Conservation (phyloP, 805 yeast genomes). For the Candida andamanensis region DNA sequence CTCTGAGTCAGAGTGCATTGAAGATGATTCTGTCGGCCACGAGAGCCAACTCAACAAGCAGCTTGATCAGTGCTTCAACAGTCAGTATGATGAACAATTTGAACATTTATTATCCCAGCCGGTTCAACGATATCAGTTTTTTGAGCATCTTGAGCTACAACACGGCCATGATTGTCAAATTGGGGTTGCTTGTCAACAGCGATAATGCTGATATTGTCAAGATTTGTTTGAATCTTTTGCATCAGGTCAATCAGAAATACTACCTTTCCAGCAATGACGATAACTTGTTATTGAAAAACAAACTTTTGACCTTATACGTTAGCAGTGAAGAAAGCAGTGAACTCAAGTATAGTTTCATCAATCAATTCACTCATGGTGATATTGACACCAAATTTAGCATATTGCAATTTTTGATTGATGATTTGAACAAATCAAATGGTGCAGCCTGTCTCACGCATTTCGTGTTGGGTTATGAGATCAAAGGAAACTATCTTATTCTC, state of each 20-base stretch:
- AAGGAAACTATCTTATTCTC: slow-evolving; percentile 43
- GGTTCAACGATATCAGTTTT: slow-evolving; percentile 56
- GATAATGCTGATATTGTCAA: slow-evolving; percentile 46
- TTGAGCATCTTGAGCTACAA: slow-evolving; percentile 69
- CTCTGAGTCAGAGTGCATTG: not conserved
- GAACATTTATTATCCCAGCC: slow-evolving; percentile 34
- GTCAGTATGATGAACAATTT: not conserved
- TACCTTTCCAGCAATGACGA: slow-evolving; percentile 5
- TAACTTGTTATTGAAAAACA: slow-evolving; percentile 44
- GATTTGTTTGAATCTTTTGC: slow-evolving; percentile 49
- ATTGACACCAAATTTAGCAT: slow-evolving; percentile 52
- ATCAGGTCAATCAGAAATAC: slow-evolving; percentile 36
- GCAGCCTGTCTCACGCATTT: slow-evolving; percentile 63
- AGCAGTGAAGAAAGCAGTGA: slow-evolving; percentile 75
- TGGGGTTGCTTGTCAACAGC: slow-evolving; percentile 71
- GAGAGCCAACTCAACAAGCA: not conserved
- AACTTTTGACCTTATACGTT: slow-evolving; percentile 65
- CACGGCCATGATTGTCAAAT: slow-evolving; percentile 65
- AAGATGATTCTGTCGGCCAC: too few relatives aligned
- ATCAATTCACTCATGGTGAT: slow-evolving; percentile 48
- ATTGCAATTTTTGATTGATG: slow-evolving; percentile 51
- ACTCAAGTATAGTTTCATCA: slow-evolving; percentile 66
- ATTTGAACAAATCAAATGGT: slow-evolving; percentile 36
- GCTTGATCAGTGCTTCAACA: not conserved
- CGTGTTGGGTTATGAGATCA: slow-evolving; percentile 64